Conservation (phyloP, 2,329 filamentous ascomycete species). For the Rosellinia necatrix region DNA sequence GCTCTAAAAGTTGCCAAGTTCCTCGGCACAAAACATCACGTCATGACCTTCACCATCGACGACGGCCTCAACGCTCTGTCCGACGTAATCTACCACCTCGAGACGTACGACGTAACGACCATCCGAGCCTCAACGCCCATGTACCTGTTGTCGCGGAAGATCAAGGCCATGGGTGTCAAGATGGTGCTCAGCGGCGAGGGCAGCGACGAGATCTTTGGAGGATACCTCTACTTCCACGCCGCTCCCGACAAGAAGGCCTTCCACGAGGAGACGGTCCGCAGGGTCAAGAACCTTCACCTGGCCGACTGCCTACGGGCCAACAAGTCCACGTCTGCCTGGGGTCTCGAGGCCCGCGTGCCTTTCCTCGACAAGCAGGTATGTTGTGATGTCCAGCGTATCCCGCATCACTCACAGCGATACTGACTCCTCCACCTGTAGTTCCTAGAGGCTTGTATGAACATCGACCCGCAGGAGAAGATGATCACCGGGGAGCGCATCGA, state of each 20-base stretch:
- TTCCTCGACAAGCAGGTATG: slow-evolving; percentile 90
- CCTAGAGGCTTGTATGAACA: slow-evolving; percentile 88
- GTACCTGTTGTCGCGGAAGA: slow-evolving; percentile 97
- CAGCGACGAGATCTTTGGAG: slow-evolving; percentile 97
- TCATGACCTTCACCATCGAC: slow-evolving; percentile 97
- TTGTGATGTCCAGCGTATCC: slow-evolving; percentile 27
- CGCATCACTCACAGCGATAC: neutral
- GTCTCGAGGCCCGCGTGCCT: slow-evolving; percentile 94
- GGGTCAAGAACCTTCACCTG: slow-evolving; percentile 94
- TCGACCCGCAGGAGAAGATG: slow-evolving; percentile 95
- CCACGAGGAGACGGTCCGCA: slow-evolving; percentile 90
- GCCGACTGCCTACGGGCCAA: slow-evolving; percentile 97
- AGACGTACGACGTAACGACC: slow-evolving; percentile 97
- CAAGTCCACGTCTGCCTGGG: slow-evolving; percentile 99
- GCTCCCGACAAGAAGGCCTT: slow-evolving; percentile 91
- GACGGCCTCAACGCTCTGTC: slow-evolving; percentile 95
- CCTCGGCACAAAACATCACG: slow-evolving; percentile 96
- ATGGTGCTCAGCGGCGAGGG: slow-evolving; percentile 98
- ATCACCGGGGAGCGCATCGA: slow-evolving; percentile 88
- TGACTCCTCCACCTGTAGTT: slow-evolving; percentile 57
- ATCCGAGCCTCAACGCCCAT: slow-evolving; percentile 98
- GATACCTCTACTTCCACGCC: slow-evolving; percentile 97
- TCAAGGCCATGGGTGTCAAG: slow-evolving; percentile 99
- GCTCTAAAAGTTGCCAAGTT: slow-evolving; percentile 94
- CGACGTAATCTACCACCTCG: slow-evolving; percentile 97